Conservation (phyloP, 345 rosid species). For the Erodium maritimum region DNA sequence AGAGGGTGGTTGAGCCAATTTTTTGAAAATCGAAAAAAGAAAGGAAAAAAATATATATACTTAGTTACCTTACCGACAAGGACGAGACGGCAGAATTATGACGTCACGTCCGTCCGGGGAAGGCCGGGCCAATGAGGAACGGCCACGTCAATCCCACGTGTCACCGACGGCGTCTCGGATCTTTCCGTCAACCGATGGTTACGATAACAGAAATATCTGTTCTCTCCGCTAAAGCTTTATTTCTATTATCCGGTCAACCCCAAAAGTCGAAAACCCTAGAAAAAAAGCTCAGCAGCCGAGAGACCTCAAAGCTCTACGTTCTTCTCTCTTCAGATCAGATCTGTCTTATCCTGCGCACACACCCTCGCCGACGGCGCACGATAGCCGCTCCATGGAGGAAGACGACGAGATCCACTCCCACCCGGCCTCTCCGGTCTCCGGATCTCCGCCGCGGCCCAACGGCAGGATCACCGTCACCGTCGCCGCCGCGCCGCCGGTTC, state of each 20-base stretch:
- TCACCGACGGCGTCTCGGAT: conserved; percentile 44
- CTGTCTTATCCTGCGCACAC: neutral
- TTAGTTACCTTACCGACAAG: too few species aligned
- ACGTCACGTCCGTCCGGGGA: too few species aligned
- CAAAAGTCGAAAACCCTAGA: neutral
- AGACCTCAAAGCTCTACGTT: conserved; percentile 9
- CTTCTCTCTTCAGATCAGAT: neutral
- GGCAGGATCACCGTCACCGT: conserved; percentile 40
- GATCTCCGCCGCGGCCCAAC: conserved; percentile 26
- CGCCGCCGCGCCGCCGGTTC: conserved; percentile 21
- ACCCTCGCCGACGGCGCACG: neutral
- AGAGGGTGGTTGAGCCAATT: too few species aligned
- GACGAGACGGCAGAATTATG: too few species aligned
- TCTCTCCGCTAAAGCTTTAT: too few species aligned
- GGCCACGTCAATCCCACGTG: conserved; percentile 1
- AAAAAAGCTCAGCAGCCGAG: neutral
- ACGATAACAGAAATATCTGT: too few species aligned
- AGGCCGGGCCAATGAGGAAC: too few species aligned
- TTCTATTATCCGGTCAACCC: neutral
- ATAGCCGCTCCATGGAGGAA: conserved; percentile 36
- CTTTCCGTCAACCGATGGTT: conserved; percentile 21
- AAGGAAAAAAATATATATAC: too few species aligned
- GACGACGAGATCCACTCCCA: conserved; percentile 48
- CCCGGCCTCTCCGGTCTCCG: conserved; percentile 17
- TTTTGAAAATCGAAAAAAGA: too few species aligned